phyloP scores from a whole-genome alignment of 192 early-diverging fungal genomes.

The Coemansia sp. region DNA sequence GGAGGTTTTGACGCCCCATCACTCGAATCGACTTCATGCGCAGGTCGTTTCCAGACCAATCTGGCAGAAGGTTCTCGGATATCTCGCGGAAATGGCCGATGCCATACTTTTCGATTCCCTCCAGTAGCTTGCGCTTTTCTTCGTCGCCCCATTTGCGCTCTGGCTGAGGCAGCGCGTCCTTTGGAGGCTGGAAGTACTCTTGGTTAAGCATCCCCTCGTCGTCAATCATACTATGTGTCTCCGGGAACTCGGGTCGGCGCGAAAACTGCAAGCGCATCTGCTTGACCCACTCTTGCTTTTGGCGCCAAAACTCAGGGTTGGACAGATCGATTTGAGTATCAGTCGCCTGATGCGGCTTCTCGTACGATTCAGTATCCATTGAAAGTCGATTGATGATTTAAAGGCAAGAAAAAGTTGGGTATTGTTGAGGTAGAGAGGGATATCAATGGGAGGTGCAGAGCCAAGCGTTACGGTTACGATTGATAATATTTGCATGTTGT shows the following conservation, averaged over 20 bases:
- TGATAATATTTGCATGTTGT: too few relatives aligned
- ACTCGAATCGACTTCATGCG: constrained; percentile 80
- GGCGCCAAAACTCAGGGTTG: constrained; percentile 38
- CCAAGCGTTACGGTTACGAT: too few relatives aligned
- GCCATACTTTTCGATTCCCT: constrained; percentile 77
- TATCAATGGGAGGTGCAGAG: too few relatives aligned
- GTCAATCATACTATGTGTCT: constrained; percentile 81
- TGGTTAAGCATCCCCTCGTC: constrained; percentile 83
- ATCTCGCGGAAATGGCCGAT: constrained; percentile 89
- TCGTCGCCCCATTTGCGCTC: constrained; percentile 83
- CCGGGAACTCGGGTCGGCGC: constrained; percentile 73
- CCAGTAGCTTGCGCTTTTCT: constrained; percentile 68
- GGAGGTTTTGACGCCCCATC: constrained; percentile 83
- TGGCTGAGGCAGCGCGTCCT: constrained; percentile 53
- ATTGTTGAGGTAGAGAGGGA: too few relatives aligned
- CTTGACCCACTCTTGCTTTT: constrained; percentile 77
- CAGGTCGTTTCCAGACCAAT: constrained; percentile 77
- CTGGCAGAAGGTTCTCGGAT: constrained; percentile 67
- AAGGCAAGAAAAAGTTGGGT: too few relatives aligned
- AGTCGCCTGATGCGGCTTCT: too few relatives aligned
- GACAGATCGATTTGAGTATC: too few relatives aligned
- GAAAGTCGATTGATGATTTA: too few relatives aligned
- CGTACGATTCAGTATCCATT: too few relatives aligned
- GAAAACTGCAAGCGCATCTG: constrained; percentile 83
- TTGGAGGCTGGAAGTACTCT: constrained; percentile 70